Evolutionary conservation across 495 filamentous ascomycete species (phyloP).

Genomic region (Bacidia gigantensis): DNA sequence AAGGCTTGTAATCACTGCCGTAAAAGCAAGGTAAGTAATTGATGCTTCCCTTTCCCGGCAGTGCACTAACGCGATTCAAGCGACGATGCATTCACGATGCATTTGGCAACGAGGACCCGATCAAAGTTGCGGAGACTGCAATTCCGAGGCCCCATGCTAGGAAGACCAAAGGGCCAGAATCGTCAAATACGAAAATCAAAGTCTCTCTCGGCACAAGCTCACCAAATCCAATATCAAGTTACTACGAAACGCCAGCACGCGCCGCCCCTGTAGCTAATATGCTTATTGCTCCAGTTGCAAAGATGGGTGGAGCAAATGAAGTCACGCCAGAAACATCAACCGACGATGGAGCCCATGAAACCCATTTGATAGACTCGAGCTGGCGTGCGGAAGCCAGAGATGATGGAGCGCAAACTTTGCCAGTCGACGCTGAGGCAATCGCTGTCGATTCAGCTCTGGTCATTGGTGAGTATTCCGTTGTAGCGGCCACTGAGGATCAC

Average conservation of each 20-base stretch:
- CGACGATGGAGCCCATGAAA: no score
- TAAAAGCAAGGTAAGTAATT: constrained; percentile 46
- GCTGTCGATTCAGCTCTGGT: background rate
- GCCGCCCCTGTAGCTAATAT: constrained; percentile 11
- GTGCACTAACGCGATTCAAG: no score
- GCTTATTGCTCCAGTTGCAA: background rate
- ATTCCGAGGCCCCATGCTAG: constrained; percentile 39
- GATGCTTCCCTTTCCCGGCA: constrained; percentile 22
- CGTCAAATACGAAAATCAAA: background rate
- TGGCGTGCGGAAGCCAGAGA: no score
- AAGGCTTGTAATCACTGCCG: constrained; percentile 55
- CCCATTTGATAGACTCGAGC: no score
- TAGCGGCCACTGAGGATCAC: background rate
- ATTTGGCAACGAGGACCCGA: constrained; percentile 47
- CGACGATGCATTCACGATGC: constrained; percentile 58
- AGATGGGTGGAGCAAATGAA: background rate
- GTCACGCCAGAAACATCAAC: no score
- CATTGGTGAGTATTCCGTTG: background rate
- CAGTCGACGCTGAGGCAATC: background rate
- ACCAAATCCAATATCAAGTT: background rate
- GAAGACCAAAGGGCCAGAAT: constrained; percentile 5
- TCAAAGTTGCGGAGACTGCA: constrained; percentile 45
- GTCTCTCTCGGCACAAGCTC: background rate
- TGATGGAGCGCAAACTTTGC: no score
- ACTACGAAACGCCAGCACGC: background rate